Evolutionary conservation across 192 early-diverging fungal genomes (phyloP), one percentile per base, ranked within the genome.

Genomic region (Coemansia sp.): DNA sequence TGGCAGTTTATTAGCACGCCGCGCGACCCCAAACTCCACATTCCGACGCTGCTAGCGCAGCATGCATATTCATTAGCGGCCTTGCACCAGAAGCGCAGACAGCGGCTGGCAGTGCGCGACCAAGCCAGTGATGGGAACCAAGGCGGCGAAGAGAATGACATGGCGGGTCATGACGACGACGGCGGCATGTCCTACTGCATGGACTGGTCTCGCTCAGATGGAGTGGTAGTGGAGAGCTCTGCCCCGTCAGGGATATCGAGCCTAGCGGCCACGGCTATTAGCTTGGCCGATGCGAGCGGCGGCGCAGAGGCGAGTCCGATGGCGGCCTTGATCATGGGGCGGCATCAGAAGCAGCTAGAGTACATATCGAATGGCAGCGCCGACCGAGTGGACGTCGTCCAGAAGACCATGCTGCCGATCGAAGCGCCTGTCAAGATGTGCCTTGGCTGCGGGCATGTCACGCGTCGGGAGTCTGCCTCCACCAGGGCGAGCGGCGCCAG

Each of bases 1-100:
- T 82, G 79, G 79, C 79, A 76, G 63, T 82, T 82, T 41, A 67
- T 82, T 54, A 82, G 79, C 60, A 73, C 70, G 25, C 73, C 79
- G 51, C 73, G 74, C 43, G 64, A 73, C 25, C 70, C 73, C 1
- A 72, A 63, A 46, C 73, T 82, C 11, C 79, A 82, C 51, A 65
- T 76, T 19, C 79, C 79, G 19, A 76, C 79, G 14, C 70, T 82
- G 20, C 56, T 82, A 24, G 79, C 70, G 0, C 79, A 76, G 61
- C 79, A 82, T 37, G 70, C 79, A 32, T 76, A 64, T 46, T 76
- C 79, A 19, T 59, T 82, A 58, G 79, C 74, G 0, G 68, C 71
- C 6, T 61, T 74, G 60, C 36, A 51, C 29, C 66, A 60, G 22
- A 71, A 56, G 27, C 68, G 46, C 37, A 10, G 9, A 19, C 62